Evolutionary conservation across 495 filamentous ascomycete genomes (phyloP), one percentile per base, ranked within the genome.

Genomic region (Annulohypoxylon moriforme): DNA sequence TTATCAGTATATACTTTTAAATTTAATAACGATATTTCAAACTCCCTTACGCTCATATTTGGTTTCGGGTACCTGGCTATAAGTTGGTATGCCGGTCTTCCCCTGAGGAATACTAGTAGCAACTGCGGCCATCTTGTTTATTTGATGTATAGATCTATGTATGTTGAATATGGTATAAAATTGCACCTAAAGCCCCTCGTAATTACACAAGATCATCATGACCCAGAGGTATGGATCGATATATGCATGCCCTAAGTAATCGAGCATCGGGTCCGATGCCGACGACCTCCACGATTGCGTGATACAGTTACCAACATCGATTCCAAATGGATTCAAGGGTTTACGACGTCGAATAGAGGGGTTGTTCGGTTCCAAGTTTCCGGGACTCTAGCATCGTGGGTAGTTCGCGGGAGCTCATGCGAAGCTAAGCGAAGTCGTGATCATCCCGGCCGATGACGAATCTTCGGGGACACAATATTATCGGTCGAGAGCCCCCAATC

Each of bases 51-150:
- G 67, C 34, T 82, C 80, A 67, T 73, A 76, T 44, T 76, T 67
- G 6, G 80, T 82, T 68, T 82, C 80, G 0, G 75, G 76, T 6
- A 81, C 59, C 44, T 82, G 80, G 33, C 78, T 63, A 47, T 82
- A 82, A 0, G 76, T 75, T 5, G 78, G 79, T 36, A 80, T 73
- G 59, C 64, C 67, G 25, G 67, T 34, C 53, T 59, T 20, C 27
- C 31, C 58, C 62, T 34, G 69, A 13, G 50, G 42, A 56, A 50
- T 55, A 14, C 69, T 68, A 13, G 68, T 46, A 60, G 64, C 75
- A 38, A 74, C 72, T 34, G 72, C 69, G 2, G 75, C 75, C 75
- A 77, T 77, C 46, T 52, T 74, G 25, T 58, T 22, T 64, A 49
- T 25, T 56, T 24, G 20, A 33, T 47, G 25, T 66, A 16, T 58